Evolutionary conservation across 768 basidiomycete genomes (phyloP).

Genomic region (Lenzites betulinus): DNA sequence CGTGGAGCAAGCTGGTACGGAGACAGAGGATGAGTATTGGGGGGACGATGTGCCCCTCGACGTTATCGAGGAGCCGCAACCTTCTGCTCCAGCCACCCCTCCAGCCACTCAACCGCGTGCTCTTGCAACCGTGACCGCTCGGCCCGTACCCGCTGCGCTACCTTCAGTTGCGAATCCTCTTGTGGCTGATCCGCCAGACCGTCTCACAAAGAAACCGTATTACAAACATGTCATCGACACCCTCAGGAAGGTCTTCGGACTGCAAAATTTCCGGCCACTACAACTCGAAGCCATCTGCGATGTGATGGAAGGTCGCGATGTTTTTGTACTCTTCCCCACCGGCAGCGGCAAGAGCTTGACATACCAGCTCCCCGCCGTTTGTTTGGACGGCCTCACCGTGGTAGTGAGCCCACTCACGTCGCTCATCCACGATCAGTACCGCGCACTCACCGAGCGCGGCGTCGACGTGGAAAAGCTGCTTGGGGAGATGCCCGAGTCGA

Average conservation of each 20-base stretch:
- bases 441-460: constrained; percentile 59
- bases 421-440: constrained; percentile 89
- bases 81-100: constrained; percentile 4
- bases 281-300: constrained; percentile 87
- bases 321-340: constrained; percentile 96
- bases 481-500: constrained; percentile 46
- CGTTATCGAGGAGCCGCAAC: not conserved
- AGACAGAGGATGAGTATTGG: constrained; percentile 14
- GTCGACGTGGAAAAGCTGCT: constrained; percentile 74
- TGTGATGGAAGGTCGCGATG: constrained; percentile 78
- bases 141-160: not conserved
- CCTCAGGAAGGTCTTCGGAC: constrained; percentile 60
- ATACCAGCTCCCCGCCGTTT: constrained; percentile 89
- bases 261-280: constrained; percentile 73
- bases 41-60: not conserved
- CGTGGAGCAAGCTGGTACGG: not conserved
- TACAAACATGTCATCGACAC: constrained; percentile 43
- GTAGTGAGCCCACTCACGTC: constrained; percentile 89
- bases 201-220: constrained; percentile 21
- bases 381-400: constrained; percentile 76
- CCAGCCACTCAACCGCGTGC: constrained; percentile 10
- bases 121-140: not conserved
- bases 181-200: not conserved
- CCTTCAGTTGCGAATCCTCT: not conserved
- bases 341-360: constrained; percentile 91